Conservation (phyloP, 2,329 filamentous ascomycete genomes). For the Ceratocystis cubensis region DNA sequence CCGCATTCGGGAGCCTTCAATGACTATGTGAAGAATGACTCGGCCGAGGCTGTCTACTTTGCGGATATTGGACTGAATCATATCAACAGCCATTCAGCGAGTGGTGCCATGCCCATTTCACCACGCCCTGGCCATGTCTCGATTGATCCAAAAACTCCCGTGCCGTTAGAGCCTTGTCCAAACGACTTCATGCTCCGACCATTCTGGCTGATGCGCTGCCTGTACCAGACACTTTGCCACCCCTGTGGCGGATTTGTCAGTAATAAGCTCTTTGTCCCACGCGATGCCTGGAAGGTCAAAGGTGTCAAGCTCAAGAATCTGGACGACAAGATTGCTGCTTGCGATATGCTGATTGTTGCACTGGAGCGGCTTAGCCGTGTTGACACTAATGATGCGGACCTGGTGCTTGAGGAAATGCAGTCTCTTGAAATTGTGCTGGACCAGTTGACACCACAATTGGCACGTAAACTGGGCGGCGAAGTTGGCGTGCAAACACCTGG, state of each 20-base stretch:
- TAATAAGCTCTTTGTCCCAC: slow-evolving; percentile 79
- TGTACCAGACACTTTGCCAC: slow-evolving; percentile 86
- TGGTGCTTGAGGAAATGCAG: slow-evolving; percentile 89
- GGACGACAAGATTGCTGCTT: slow-evolving; percentile 88
- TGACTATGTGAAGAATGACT: slow-evolving; percentile 42
- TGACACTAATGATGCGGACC: slow-evolving; percentile 81
- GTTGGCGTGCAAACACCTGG: slow-evolving; percentile 69
- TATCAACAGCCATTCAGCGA: slow-evolving; percentile 11
- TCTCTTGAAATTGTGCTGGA: slow-evolving; percentile 73
- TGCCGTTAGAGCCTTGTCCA: slow-evolving; percentile 80
- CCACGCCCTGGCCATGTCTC: slow-evolving; percentile 54
- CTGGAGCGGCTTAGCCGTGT: slow-evolving; percentile 71
- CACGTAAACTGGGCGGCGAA: slow-evolving; percentile 82
- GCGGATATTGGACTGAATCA: slow-evolving; percentile 71
- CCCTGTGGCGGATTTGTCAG: slow-evolving; percentile 86
- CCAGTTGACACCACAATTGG: slow-evolving; percentile 62
- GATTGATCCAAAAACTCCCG: slow-evolving; percentile 40
- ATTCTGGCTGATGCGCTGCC: slow-evolving; percentile 92
- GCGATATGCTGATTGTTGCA: slow-evolving; percentile 80
- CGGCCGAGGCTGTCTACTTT: slow-evolving; percentile 60
- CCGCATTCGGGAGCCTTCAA: slow-evolving; percentile 52
- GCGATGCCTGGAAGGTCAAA: slow-evolving; percentile 87
- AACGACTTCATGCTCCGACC: slow-evolving; percentile 80
- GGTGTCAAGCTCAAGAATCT: slow-evolving; percentile 83
- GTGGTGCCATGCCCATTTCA: slow-evolving; percentile 5